Evolutionary conservation across 2,329 filamentous ascomycete genomes (phyloP), one percentile per base, ranked within the genome.

Genomic region (Fusarium poae): DNA sequence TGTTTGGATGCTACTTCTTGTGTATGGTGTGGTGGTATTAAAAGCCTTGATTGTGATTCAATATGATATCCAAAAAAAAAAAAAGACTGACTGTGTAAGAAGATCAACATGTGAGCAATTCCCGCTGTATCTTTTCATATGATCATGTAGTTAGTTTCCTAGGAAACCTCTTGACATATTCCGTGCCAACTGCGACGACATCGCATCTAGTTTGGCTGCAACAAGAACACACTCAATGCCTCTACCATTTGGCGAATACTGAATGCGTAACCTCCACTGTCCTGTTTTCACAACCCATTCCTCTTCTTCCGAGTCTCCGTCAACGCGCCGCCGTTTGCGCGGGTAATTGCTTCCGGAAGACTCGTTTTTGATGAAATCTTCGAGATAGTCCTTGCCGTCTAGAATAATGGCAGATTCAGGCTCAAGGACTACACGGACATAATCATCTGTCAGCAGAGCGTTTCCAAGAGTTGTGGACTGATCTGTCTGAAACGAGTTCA

Each of bases 161-260:
- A 97, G 77, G 76, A 97, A 97, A 0, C 79, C 80, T 65, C 91
- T 85, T 51, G 82, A 78, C 50, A 79, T 80, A 80, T 97, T 97
- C 67, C 92, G 85, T 13, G 84, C 84, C 65, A 84, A 82, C 78
- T 95, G 88, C 10, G 84, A 85, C 54, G 85, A 90, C 71, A 89
- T 86, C 0, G 90, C 91, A 70, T 97, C 91, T 27, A 97, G 76
- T 78, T 92, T 93, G 34, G 94, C 91, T 1, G 89, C 92, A 18
- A 91, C 84, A 50, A 97, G 84, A 23, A 93, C 84, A 61, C 92
- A 91, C 79, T 95, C 91, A 57, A 90, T 83, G 3, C 82, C 82
- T 73, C 84, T 88, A 49, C 84, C 84, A 50, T 79, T 82, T 59
- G 73, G 79, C 4, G 79, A 76, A 16, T 78, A 78, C 74, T 91